Base-by-base conservation (phyloP, 202 grass and related monocot species). In the Carex sylvatica region DNA sequence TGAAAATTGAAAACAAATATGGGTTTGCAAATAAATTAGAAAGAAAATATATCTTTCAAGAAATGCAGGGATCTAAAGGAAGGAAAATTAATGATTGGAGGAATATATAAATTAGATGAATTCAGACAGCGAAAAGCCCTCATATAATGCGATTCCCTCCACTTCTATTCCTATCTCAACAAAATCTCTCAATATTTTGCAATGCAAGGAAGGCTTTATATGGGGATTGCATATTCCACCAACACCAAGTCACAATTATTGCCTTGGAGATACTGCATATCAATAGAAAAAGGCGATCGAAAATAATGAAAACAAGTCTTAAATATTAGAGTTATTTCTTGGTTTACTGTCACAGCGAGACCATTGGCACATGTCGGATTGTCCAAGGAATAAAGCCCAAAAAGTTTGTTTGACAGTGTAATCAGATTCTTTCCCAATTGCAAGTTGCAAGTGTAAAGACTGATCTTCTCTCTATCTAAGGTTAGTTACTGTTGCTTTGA, bases 151-250 rank as follows among this genome's bases (percentile, higher is more conserved):
- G 74, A 77, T 77, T 59, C 74, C 53, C 30, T 56, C 53, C 53
- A 35, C 53, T 77, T 58, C 74, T 56, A 77, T 77, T 77, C 30
- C 74, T 38, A 77, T 77, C 74, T 75, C 24, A 2, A 33, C 28
- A 55, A 33, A 75, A 53, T 74, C 70, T 53, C 70, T 53, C 44
- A 40, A 40, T 53, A 30, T 18, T 77, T 77, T 59, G 53, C 74
- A 22, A 77, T 77, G 74, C 74, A 58, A 77, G 74, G 74, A 77
- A 77, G 74, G 74, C 30, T 30, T 77, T 77, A 77, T 77, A 19
- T 77, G 74, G 74, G 74, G 74, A 59, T 56, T 77, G 53, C 51
- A 59, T 56, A 77, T 77, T 77, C 74, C 74, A 77, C 26, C 53
- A 36, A 56, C 74, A 77, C 14, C 74, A 77, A 38, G 28, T 59